Conservation (phyloP, 2,329 filamentous ascomycete species). For the Fusarium continuum region DNA sequence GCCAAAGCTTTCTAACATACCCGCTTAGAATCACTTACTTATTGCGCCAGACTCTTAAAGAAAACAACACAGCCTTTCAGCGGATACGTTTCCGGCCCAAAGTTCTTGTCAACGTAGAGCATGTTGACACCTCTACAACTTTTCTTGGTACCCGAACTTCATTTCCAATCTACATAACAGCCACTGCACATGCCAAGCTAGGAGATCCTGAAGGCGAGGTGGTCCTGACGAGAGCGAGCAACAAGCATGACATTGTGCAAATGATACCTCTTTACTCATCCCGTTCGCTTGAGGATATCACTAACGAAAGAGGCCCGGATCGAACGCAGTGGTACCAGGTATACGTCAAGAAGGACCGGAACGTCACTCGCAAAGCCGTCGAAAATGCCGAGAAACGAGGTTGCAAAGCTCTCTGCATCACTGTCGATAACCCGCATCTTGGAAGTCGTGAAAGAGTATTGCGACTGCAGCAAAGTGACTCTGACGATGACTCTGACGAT, state of each 20-base stretch:
- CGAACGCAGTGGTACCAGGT: slow-evolving; percentile 21
- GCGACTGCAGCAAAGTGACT: not conserved
- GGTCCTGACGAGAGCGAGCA: slow-evolving; percentile 5
- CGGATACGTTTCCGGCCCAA: slow-evolving; percentile 8
- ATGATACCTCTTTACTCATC: slow-evolving; percentile 29
- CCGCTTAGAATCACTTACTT: not conserved
- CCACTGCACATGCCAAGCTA: slow-evolving; percentile 19
- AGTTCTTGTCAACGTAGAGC: slow-evolving; percentile 20
- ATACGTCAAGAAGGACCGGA: slow-evolving; percentile 22
- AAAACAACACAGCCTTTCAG: slow-evolving; percentile 6
- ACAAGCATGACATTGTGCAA: slow-evolving; percentile 10
- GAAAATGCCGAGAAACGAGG: slow-evolving; percentile 11
- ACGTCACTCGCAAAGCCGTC: not conserved
- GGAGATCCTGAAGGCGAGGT: slow-evolving; percentile 18
- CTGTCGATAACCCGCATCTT: slow-evolving; percentile 19
- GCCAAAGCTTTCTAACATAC: not conserved
- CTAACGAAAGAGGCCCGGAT: not conserved
- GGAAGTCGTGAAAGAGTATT: slow-evolving; percentile 23
- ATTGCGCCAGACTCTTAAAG: not conserved
- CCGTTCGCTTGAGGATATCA: not conserved
- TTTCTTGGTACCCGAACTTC: slow-evolving; percentile 1
- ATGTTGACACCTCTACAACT: slow-evolving; percentile 12
- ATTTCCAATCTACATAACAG: slow-evolving; percentile 15
- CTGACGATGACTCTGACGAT: not conserved
- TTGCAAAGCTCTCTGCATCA: slow-evolving; percentile 21